Conservation (phyloP, 768 basidiomycete species). For the Amanita molliuscula region DNA sequence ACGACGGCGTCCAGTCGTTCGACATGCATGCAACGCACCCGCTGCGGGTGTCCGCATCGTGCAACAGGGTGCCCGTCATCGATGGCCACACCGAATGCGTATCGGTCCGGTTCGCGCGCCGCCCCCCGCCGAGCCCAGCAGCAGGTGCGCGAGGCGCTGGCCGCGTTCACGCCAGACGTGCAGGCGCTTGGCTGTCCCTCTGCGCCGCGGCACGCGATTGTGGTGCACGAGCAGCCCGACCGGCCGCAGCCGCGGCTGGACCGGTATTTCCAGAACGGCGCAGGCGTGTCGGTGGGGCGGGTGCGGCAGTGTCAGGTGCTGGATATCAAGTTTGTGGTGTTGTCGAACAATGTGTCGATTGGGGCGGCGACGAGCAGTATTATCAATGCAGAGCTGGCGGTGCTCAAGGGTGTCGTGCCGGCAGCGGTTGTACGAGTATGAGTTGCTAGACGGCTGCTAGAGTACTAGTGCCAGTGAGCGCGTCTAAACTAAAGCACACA, state of each 20-base stretch:
- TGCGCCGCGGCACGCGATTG: conserved; percentile 75
- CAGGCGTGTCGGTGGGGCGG: conserved; percentile 84
- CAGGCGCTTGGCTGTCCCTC: conserved; percentile 62
- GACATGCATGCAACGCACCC: conserved; percentile 79
- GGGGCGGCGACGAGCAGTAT: conserved; percentile 96
- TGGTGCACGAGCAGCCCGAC: conserved; percentile 89
- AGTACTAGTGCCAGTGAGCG: background rate
- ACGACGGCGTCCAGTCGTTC: conserved; percentile 48
- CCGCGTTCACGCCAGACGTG: conserved; percentile 64
- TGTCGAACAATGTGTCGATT: conserved; percentile 89
- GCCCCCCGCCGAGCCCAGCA: conserved; percentile 81
- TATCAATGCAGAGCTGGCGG: conserved; percentile 96
- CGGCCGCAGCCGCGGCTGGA: conserved; percentile 93
- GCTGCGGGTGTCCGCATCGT: conserved; percentile 83
- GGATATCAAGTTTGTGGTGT: conserved; percentile 91
- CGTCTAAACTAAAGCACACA: too few relatives aligned
- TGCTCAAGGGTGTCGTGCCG: conserved; percentile 50
- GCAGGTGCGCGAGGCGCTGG: conserved; percentile 77
- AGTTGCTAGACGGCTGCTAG: background rate
- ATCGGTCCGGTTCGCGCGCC: conserved; percentile 69
- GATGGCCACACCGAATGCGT: conserved; percentile 93
- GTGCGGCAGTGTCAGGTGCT: conserved; percentile 86
- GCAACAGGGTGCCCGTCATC: conserved; percentile 92
- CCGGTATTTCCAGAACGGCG: conserved; percentile 81
- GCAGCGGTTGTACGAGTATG: background rate